phyloP scores from a whole-genome alignment of 108 stramenopile genomes.

The Cyclotella sp. region DNA sequence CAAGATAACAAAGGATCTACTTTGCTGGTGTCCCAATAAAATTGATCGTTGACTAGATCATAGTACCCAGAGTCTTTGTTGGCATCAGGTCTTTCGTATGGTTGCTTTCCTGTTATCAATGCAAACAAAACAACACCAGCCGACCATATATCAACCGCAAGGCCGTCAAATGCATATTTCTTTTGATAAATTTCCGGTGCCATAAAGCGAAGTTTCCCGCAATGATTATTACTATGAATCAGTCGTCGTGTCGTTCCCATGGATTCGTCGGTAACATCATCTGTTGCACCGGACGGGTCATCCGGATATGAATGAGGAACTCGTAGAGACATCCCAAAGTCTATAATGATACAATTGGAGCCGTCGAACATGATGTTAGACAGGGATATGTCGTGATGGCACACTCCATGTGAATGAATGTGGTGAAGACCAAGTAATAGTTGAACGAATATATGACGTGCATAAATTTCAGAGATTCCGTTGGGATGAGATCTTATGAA shows the following conservation, averaged over 20 bases:
- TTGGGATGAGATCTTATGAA: constrained; percentile 59
- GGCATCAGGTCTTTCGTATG: constrained; percentile 68
- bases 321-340: constrained; percentile 93
- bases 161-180: constrained; percentile 73
- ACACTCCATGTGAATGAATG: constrained; percentile 81
- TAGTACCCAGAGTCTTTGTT: constrained; percentile 67
- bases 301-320: constrained; percentile 75
- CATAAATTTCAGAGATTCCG: constrained; percentile 79
- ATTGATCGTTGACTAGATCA: constrained; percentile 60
- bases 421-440: constrained; percentile 77
- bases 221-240: constrained; percentile 55
- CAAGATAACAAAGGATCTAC: constrained; percentile 63
- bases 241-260: constrained; percentile 62
- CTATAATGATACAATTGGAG: constrained; percentile 81
- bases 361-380: constrained; percentile 82
- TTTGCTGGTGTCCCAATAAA: constrained; percentile 65
- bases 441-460: constrained; percentile 80
- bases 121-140: constrained; percentile 88
- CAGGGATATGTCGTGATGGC: constrained; percentile 87
- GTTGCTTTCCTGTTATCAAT: constrained; percentile 82
- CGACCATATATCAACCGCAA: constrained; percentile 90
- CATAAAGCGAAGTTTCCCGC: constrained; percentile 89
- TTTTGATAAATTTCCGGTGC: constrained; percentile 82
- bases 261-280: constrained; percentile 62
- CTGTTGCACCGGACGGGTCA: constrained; percentile 36